Evolutionary conservation across 805 yeast genomes (phyloP).

Genomic region (Cyberlindnera maritima): DNA sequence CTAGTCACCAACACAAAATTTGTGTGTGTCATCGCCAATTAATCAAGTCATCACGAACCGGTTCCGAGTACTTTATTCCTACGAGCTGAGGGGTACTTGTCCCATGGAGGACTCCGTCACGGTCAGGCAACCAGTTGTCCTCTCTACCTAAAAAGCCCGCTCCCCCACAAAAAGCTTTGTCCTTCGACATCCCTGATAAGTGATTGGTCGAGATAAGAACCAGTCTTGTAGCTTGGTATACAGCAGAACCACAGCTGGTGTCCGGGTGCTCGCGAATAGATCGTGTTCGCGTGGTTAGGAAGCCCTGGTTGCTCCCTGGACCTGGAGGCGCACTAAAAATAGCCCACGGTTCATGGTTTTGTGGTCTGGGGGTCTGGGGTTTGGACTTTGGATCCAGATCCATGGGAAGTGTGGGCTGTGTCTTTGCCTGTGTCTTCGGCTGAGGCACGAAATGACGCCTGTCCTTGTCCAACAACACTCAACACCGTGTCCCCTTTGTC

Average conservation of each 20-base stretch:
- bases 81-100: not conserved
- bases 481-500: not conserved
- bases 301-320: not conserved
- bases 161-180: not conserved
- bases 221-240: too few relatives aligned
- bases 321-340: not conserved
- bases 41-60: too few relatives aligned
- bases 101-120: not conserved
- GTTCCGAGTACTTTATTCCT: not conserved
- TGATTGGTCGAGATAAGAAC: conserved; percentile 13
- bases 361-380: too few relatives aligned
- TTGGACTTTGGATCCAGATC: too few relatives aligned
- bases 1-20: too few relatives aligned
- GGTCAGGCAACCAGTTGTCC: conserved; percentile 1
- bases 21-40: too few relatives aligned
- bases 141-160: not conserved
- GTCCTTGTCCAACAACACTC: not conserved
- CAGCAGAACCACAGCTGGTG: not conserved
- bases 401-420: too few relatives aligned
- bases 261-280: not conserved
- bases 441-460: too few relatives aligned
- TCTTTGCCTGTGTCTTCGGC: too few relatives aligned
- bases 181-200: not conserved
- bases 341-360: too few relatives aligned
- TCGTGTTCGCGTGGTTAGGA: not conserved